Conservation (phyloP, 148 eudicot genomes). For the Spergularia marina region DNA sequence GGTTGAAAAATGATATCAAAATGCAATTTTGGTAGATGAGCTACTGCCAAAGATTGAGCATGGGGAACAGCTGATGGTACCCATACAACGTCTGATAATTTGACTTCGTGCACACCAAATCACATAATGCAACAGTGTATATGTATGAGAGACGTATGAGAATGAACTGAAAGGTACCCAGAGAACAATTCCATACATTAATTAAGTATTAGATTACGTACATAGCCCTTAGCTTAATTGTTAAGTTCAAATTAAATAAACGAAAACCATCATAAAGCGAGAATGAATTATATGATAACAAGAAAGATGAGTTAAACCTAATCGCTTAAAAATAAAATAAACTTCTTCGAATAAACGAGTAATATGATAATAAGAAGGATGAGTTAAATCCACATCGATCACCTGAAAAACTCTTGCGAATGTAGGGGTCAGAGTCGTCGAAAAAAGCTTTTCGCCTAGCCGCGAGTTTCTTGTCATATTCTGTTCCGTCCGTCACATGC, state of each 20-base stretch:
- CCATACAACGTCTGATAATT: not conserved
- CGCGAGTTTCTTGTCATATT: slow-evolving; percentile 34
- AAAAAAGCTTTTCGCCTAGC: slow-evolving; percentile 40
- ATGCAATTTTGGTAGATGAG: slow-evolving; percentile 15
- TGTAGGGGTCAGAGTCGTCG: slow-evolving; percentile 32
- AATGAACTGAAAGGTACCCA: not conserved
- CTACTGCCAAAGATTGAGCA: slow-evolving; percentile 1
- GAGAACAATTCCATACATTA: not conserved
- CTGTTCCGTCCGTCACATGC: slow-evolving; percentile 27
- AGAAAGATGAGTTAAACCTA: no score
- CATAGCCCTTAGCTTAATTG: no score
- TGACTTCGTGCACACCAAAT: slow-evolving; percentile 1
- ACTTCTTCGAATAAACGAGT: no score
- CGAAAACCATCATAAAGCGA: no score
- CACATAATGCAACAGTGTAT: not conserved
- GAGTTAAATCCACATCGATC: not conserved
- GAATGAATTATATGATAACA: no score
- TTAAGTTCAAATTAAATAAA: no score
- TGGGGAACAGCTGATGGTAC: not conserved
- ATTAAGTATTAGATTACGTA: no score
- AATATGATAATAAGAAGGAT: not conserved
- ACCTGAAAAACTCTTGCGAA: slow-evolving; percentile 55
- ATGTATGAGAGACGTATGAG: not conserved
- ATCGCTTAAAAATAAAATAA: no score
- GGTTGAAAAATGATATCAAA: not conserved